Percentiles rank a stretch among this genome's conserved stretches.
Evolutionary conservation across 176 grass and related monocot species (phyloP).

Genomic region (Urochloa ruziziensis): DNA sequence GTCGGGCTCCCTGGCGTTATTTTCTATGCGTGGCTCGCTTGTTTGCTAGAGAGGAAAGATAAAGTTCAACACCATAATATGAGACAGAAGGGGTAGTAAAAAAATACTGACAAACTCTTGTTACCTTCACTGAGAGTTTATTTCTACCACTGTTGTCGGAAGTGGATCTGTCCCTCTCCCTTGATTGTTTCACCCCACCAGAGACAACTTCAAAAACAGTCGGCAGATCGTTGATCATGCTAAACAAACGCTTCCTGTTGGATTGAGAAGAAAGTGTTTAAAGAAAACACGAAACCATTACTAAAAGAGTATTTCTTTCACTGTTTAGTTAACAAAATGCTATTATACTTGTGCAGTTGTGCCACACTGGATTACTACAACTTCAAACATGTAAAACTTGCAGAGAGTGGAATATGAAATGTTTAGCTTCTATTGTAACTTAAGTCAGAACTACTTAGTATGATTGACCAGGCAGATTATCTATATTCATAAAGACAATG

Average conservation of each 20-base stretch:
- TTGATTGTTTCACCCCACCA: constrained; percentile 49
- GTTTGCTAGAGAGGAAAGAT: constrained; percentile 47
- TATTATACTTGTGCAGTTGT: neutral
- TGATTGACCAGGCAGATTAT: neutral
- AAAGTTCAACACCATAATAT: neutral
- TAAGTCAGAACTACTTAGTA: neutral
- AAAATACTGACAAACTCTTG: neutral
- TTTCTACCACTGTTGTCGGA: constrained; percentile 75
- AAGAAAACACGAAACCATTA: neutral
- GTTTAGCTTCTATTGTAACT: neutral
- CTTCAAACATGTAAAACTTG: neutral
- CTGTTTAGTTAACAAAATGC: neutral
- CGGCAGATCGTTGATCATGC: constrained; percentile 91
- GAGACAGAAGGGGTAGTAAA: neutral
- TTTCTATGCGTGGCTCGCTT: constrained; percentile 52
- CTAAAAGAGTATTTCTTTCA: neutral
- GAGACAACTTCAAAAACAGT: constrained; percentile 86
- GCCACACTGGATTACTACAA: neutral
- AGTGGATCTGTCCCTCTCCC: constrained; percentile 61
- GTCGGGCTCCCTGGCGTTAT: constrained; percentile 47
- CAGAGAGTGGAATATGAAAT: neutral
- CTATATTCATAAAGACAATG: neutral
- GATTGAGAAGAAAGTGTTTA: constrained; percentile 13
- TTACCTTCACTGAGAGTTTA: constrained; percentile 75
- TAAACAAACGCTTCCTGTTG: constrained; percentile 88